phyloP scores from a whole-genome alignment of 1,284 basidiomycete species.

The Cutaneotrichosporon dermatis region DNA sequence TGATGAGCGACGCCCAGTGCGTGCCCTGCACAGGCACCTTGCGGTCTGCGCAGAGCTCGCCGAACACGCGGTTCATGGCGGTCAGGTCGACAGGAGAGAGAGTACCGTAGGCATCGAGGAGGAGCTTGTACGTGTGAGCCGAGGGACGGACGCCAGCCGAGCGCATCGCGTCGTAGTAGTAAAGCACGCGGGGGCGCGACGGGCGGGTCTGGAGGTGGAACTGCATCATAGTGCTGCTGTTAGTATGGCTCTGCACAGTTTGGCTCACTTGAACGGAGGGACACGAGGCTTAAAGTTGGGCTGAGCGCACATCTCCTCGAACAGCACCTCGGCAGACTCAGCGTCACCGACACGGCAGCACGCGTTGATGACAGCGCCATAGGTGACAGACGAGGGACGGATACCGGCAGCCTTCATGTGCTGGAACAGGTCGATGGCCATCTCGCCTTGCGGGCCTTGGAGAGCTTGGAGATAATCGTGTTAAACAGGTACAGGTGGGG shows the following conservation, averaged over 20 bases:
- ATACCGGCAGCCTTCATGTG: constrained; percentile 63
- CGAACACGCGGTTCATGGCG: constrained; percentile 71
- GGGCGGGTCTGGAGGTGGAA: constrained; percentile 87
- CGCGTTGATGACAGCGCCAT: constrained; percentile 86
- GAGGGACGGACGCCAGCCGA: constrained; percentile 66
- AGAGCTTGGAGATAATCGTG: constrained; percentile 89
- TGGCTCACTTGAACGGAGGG: constrained; percentile 62
- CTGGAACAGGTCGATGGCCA: constrained; percentile 77
- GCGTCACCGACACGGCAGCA: constrained; percentile 91
- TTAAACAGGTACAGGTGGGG: constrained; percentile 89
- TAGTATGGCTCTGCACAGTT: constrained; percentile 57
- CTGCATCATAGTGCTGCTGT: constrained; percentile 83
- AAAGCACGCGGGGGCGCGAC: constrained; percentile 68
- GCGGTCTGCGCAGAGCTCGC: constrained; percentile 55
- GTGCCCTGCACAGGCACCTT: constrained; percentile 66
- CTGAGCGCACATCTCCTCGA: constrained; percentile 74
- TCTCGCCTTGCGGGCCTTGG: constrained; percentile 84
- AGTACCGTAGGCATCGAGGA: constrained; percentile 84
- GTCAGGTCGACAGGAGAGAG: constrained; percentile 76
- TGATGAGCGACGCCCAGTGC: constrained; percentile 90
- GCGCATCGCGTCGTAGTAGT: constrained; percentile 71
- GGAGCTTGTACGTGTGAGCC: constrained; percentile 89
- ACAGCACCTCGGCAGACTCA: constrained; percentile 72
- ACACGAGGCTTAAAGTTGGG: constrained; percentile 78
- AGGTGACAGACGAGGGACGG: constrained; percentile 79